Evolutionary conservation across 768 basidiomycete species (phyloP).

Genomic region (Hypsizygus marmoreus): DNA sequence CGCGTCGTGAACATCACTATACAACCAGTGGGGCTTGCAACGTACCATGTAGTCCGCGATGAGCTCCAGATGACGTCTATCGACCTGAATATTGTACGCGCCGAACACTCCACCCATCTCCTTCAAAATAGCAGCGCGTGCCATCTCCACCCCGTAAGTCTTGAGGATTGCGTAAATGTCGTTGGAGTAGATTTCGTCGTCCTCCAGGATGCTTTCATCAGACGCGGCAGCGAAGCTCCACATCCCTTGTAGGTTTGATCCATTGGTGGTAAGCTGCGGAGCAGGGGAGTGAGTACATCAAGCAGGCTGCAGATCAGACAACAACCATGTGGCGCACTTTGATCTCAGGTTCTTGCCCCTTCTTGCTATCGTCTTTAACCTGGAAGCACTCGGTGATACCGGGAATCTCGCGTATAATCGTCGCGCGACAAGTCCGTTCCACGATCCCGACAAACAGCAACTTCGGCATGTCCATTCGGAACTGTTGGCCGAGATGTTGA

Average conservation of each 20-base stretch:
- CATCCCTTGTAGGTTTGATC: conserved; percentile 88
- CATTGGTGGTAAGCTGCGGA: conserved; percentile 79
- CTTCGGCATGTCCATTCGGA: conserved; percentile 87
- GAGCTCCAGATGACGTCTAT: conserved; percentile 90
- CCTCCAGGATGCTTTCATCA: conserved; percentile 65
- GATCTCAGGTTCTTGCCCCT: conserved; percentile 46
- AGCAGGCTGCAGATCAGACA: background rate
- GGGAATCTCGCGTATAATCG: conserved; percentile 87
- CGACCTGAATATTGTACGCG: conserved; percentile 94
- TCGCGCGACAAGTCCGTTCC: conserved; percentile 81
- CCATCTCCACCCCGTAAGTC: conserved; percentile 97
- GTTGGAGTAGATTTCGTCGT: conserved; percentile 87
- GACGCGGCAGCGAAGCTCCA: conserved; percentile 70
- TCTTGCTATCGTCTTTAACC: conserved; percentile 58
- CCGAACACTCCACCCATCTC: conserved; percentile 93
- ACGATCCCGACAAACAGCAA: conserved; percentile 91
- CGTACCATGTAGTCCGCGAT: conserved; percentile 99
- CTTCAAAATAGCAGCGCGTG: conserved; percentile 83
- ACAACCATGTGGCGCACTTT: conserved; percentile 39
- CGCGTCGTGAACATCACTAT: background rate
- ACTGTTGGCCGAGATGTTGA: conserved; percentile 47
- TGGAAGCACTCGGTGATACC: conserved; percentile 89
- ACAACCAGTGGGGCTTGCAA: background rate
- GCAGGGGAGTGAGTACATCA: background rate
- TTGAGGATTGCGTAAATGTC: conserved; percentile 90